These are phyloP conservation scores for Cutaneotrichosporon dermatis DNA, from an alignment of 1,284 basidiomycete species.

Conservation along the genomic window DNA sequence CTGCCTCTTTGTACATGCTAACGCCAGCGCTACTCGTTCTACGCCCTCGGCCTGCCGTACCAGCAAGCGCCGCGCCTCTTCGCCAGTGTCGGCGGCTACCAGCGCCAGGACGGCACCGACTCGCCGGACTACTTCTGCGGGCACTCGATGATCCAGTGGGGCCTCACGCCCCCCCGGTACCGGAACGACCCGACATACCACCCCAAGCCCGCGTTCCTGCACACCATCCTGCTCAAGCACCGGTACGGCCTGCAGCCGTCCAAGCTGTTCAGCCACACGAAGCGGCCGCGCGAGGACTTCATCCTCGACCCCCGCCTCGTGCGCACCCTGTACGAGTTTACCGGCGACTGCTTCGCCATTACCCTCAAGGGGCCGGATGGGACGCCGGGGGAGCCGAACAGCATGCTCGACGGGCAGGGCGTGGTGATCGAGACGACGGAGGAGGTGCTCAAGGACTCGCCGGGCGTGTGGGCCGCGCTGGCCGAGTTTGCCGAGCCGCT, in stretches of 20 bases:
- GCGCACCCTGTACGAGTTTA: slow-evolving; percentile 43
- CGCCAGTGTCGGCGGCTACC: slow-evolving; percentile 40
- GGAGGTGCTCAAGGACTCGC: slow-evolving; percentile 16
- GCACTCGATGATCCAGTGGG: slow-evolving; percentile 43
- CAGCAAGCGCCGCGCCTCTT: slow-evolving; percentile 48
- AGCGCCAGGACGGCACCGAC: slow-evolving; percentile 34
- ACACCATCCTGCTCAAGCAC: slow-evolving; percentile 51
- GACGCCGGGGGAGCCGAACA: slow-evolving; percentile 28
- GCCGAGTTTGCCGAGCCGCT: slow-evolving; percentile 3
- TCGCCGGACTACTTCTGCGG: slow-evolving; percentile 39
- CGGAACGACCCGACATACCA: slow-evolving; percentile 38
- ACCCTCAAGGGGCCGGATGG: slow-evolving; percentile 46
- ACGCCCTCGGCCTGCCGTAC: slow-evolving; percentile 49
- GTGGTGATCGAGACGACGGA: slow-evolving; percentile 29
- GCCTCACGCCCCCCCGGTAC: slow-evolving; percentile 41
- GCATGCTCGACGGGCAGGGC: slow-evolving; percentile 43
- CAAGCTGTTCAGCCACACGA: slow-evolving; percentile 44
- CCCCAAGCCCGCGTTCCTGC: slow-evolving; percentile 50
- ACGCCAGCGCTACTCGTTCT: slow-evolving; percentile 48
- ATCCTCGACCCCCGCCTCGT: slow-evolving; percentile 41
- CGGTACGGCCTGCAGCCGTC: slow-evolving; percentile 39
- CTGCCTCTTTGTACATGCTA: background rate
- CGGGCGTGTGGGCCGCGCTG: slow-evolving; percentile 9
- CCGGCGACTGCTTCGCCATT: slow-evolving; percentile 43
- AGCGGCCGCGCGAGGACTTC: slow-evolving; percentile 38